A percentile compares a stretch with the other conserved stretches of the same genome.
These are phyloP conservation scores for Kluyveromyces aestuarii DNA, from an alignment of 805 yeast species.

Conservation along the genomic window DNA sequence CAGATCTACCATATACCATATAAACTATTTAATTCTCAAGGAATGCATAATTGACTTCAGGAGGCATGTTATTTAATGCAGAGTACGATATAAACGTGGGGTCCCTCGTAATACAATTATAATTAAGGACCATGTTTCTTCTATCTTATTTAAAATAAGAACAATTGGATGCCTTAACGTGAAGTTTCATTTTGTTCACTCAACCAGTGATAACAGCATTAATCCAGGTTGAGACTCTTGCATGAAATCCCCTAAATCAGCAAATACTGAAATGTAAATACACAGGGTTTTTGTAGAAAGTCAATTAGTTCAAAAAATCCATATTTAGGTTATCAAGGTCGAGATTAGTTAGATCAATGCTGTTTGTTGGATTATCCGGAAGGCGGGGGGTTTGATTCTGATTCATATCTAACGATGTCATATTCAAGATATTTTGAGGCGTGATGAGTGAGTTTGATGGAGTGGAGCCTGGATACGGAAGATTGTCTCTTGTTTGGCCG, in stretches of 20 bases:
- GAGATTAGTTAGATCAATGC: constrained; percentile 16
- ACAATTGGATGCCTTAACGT: neutral
- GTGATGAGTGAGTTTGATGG: constrained; percentile 3
- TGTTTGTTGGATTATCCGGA: constrained; percentile 1
- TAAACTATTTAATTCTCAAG: too few relatives aligned
- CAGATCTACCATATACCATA: neutral
- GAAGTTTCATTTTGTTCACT: neutral
- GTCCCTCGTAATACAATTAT: too few relatives aligned
- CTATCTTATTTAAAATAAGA: too few relatives aligned
- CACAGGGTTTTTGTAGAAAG: neutral
- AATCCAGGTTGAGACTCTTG: too few relatives aligned
- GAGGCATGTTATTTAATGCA: too few relatives aligned
- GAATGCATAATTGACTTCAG: too few relatives aligned
- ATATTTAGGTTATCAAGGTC: constrained; percentile 23
- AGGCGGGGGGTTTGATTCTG: constrained; percentile 5
- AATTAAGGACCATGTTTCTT: too few relatives aligned
- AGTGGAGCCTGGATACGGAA: neutral
- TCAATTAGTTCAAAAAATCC: constrained; percentile 19
- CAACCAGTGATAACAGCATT: too few relatives aligned
- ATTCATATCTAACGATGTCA: constrained; percentile 7
- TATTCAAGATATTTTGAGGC: constrained; percentile 8
- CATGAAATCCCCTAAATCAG: too few relatives aligned
- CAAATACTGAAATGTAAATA: too few relatives aligned
- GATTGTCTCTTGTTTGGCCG: neutral
- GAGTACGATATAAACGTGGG: too few relatives aligned